Base-by-base conservation (phyloP, 106 monocot genomes). In the Narthecium ossifragum region DNA sequence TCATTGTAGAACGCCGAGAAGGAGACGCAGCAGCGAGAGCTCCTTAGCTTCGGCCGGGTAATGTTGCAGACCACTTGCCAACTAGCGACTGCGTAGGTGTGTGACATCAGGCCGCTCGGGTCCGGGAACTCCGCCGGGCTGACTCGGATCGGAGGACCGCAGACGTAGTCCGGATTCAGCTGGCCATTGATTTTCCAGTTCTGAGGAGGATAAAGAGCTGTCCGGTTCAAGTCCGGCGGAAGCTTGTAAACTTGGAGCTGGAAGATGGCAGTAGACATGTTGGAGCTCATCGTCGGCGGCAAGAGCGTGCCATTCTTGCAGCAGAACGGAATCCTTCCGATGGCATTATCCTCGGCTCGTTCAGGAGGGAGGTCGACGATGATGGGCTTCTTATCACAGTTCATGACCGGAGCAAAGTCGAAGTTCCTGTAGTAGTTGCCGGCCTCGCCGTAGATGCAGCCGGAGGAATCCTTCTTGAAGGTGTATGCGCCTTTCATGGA, bases 31-130 rank as follows among this genome's bases (percentile, higher is more conserved):
- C 98, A 98, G 17, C 76, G 71, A 0, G 81, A 62, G 17, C 32
- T 14, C 58, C 61, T 73, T 11, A 55, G 10, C 43, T 78, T 81
- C 0, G 84, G 81, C 22, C 72, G 63, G 1, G 87, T 85, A 17
- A 98, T 98, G 77, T 91, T 91, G 79, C 98, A 98, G 12, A 66
- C 76, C 12, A 98, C 72, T 69, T 92, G 73, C 98, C 98, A 98
- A 39, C 84, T 87, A 9, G 87, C 90, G 9, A 98, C 59, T n/a
- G 98, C 90, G 36, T 62, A 57, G 30, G 65, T 68, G 18, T 79
- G 54, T 0, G 76, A 47, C 74, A 75, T 70, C 14, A 98, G 78
- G 3, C 98, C 98, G 29, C 70, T 73, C 1, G 81, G 69, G 74
- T 91, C 91, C 2, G 87, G 98, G 63, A 98, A 98, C 62, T 72